Evolutionary conservation across 495 filamentous ascomycete species (phyloP), one percentile per base, ranked within the genome.

Genomic region (Annulohypoxylon maeteangense): DNA sequence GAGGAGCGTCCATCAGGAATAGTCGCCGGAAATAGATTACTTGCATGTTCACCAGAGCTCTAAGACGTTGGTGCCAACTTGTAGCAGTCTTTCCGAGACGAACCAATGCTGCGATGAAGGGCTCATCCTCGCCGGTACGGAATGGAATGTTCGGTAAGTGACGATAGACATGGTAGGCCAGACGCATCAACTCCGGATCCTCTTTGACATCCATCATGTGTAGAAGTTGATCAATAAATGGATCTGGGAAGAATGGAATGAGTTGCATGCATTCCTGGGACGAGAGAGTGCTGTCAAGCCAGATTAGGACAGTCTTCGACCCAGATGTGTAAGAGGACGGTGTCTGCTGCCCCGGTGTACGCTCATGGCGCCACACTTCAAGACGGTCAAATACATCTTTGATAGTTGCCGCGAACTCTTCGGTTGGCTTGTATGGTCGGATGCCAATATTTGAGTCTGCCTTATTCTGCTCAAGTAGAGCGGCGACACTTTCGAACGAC

Each of bases 181-280:
- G 86, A 8, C 91, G 90, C 84, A 97, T 95, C 8, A 99, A 87
- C 78, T 99, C 95, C 4, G 92, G 94, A 75, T 99, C 95, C 80
- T 99, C 95, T 79, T 97, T 98, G 70, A 99, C 92, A 78, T 99
- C 95, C 95, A 99, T 99, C 95, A 99, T 99, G 81, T 98, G 94
- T 48, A 99, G 82, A 51, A 98, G 87, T 78, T 97, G 90, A 42
- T 93, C 92, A 68, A 96, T 93, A 71, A 98, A 94, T 7, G 92
- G 84, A 55, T 92, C 86, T 1, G 93, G 92, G 84, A 98, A 97
- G 88, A 97, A 98, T 2, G 91, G 87, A 7, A 95, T 88, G 10
- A 98, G 87, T 71, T 95, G 91, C 0, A 90, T 97, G 81, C 95
- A 99, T 76, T 99, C 96, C 67, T 94, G 90, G 0, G 92, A 95